These are phyloP conservation scores for Cucurbita ficifolia DNA, from an alignment of 306 rosid species.

Conservation along the genomic window DNA sequence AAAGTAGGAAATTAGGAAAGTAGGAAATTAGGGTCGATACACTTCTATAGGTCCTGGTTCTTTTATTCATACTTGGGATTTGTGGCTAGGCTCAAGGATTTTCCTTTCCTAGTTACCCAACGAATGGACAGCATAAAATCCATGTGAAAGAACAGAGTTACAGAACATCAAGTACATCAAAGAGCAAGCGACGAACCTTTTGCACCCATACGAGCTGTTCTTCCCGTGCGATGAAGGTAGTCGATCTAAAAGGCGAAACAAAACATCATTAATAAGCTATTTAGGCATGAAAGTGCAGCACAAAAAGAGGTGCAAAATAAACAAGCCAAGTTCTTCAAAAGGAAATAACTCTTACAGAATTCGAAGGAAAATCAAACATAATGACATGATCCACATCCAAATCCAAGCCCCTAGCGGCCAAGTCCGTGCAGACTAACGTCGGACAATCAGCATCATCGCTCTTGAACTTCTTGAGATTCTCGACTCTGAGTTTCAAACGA, in stretches of 20 bases:
- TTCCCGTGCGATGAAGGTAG: conserved; percentile 94
- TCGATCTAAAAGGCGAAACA: conserved; percentile 41
- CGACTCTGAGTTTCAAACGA: conserved; percentile 49
- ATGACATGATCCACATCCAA: conserved; percentile 92
- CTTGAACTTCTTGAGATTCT: conserved; percentile 86
- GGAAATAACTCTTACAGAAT: conserved; percentile 44
- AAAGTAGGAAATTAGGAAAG: too few relatives aligned
- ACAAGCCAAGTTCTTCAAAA: neutral
- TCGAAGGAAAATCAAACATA: conserved; percentile 91
- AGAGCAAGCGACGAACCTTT: conserved; percentile 34
- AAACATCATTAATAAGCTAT: neutral
- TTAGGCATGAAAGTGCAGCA: neutral
- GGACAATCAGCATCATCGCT: conserved; percentile 79
- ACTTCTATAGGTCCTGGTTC: neutral
- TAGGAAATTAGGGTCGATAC: too few relatives aligned
- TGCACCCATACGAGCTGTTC: conserved; percentile 99
- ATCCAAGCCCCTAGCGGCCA: conserved; percentile 98
- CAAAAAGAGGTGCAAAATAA: neutral
- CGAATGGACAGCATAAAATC: neutral
- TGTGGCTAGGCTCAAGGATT: neutral
- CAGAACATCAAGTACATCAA: neutral
- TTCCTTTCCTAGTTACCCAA: neutral
- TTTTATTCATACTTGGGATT: neutral
- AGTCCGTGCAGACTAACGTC: conserved; percentile 83
- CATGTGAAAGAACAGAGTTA: neutral